phyloP scores from a whole-genome alignment of 257 asterid species.

The Striga asiatica region DNA sequence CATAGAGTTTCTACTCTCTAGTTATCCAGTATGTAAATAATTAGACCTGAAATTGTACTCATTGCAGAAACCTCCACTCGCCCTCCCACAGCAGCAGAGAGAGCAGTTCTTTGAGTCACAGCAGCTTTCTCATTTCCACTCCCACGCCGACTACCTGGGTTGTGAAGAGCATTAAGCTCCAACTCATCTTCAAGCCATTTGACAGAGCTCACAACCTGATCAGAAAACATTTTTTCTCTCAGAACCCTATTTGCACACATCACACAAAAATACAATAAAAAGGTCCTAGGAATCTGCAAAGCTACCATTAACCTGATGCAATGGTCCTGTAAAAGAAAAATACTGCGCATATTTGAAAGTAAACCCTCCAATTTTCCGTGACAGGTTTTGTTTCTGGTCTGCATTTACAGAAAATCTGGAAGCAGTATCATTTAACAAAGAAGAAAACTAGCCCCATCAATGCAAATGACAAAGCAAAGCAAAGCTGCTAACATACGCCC shows the following conservation, averaged over 20 bases:
- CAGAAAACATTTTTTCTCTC: constrained; percentile 16
- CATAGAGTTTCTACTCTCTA: constrained; percentile 11
- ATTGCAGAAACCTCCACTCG: constrained; percentile 87
- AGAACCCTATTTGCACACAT: constrained; percentile 6
- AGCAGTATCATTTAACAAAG: background rate
- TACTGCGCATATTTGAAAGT: constrained; percentile 1
- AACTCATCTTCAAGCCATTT: constrained; percentile 99
- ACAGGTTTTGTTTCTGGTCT: constrained; percentile 4
- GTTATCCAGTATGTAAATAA: background rate
- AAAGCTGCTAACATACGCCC: too few species aligned
- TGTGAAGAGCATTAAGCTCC: constrained; percentile 98
- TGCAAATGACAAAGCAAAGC: constrained; percentile 2
- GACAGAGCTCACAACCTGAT: constrained; percentile 96
- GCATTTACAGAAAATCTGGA: background rate
- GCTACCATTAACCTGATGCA: constrained; percentile 4
- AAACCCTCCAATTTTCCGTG: background rate
- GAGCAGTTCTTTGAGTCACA: constrained; percentile 85
- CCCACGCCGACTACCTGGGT: constrained; percentile 91
- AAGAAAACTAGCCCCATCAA: background rate
- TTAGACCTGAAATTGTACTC: constrained; percentile 80
- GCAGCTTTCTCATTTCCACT: constrained; percentile 96
- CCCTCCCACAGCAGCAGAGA: constrained; percentile 93
- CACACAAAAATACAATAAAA: background rate
- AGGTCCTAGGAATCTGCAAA: constrained; percentile 3
- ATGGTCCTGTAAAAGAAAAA: constrained; percentile 6